These are phyloP conservation scores for Fusarium musae DNA, from an alignment of 2,329 filamentous ascomycete genomes.

Conservation along the genomic window DNA sequence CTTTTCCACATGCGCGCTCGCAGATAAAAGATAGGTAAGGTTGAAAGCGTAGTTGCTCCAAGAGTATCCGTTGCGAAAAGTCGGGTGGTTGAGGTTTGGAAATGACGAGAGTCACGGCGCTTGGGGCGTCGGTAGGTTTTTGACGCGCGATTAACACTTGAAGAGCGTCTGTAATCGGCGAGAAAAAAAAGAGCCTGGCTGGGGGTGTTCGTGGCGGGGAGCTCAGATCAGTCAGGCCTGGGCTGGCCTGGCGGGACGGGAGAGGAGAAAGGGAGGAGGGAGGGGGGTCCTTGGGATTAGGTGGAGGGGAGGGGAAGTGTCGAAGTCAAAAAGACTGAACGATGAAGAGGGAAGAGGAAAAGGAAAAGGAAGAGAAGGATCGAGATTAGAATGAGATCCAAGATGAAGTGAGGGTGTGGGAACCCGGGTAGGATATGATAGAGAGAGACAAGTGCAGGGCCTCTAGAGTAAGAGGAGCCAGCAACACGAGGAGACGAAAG, in stretches of 20 bases:
- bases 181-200: slow-evolving; percentile 36
- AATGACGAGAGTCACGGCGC: slow-evolving; percentile 43
- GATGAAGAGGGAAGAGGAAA: slow-evolving; percentile 4
- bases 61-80: slow-evolving; percentile 1
- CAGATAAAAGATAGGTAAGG: slow-evolving; percentile 12
- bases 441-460: not conserved
- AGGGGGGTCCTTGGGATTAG: slow-evolving; percentile 7
- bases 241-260: slow-evolving; percentile 15
- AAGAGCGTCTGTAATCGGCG: slow-evolving; percentile 44
- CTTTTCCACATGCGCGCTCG: slow-evolving; percentile 17
- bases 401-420: slow-evolving; percentile 39
- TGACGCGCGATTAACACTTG: slow-evolving; percentile 47
- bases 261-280: slow-evolving; percentile 21
- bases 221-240: slow-evolving; percentile 43
- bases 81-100: slow-evolving; percentile 29
- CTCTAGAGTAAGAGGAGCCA: not conserved
- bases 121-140: slow-evolving; percentile 46
- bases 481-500: slow-evolving; percentile 26
- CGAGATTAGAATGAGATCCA: slow-evolving; percentile 39
- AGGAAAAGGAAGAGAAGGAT: slow-evolving; percentile 32
- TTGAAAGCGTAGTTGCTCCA: not conserved
- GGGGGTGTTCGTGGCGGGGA: slow-evolving; percentile 42
- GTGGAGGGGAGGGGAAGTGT: slow-evolving; percentile 6
- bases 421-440: slow-evolving; percentile 7
- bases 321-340: slow-evolving; percentile 6